Percentiles rank a stretch among this genome's conserved stretches.
Conservation (phyloP, 371 early-diverging fungal genomes). For the Syncephalis plumigaleata region DNA sequence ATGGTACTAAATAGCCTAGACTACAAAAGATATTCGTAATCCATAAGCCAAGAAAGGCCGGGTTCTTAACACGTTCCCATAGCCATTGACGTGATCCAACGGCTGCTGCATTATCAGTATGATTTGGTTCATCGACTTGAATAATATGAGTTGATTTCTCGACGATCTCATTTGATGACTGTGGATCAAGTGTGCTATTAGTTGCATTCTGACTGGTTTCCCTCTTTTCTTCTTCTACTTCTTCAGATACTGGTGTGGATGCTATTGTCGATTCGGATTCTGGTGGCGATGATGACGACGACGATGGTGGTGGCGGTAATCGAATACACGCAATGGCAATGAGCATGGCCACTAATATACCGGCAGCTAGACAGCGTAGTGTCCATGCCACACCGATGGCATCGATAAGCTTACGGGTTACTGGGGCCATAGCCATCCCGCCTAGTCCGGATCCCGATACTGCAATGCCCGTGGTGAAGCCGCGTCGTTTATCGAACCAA, state of each 20-base stretch:
- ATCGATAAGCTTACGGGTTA: conserved; percentile 11
- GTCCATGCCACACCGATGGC: conserved; percentile 11
- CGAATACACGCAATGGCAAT: neutral
- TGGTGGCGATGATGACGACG: too few species aligned
- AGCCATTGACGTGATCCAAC: neutral
- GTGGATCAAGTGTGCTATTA: too few species aligned
- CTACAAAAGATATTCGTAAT: conserved; percentile 8
- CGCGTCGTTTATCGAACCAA: conserved; percentile 35
- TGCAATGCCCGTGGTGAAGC: conserved; percentile 41
- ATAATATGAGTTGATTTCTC: neutral
- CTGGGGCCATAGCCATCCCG: conserved; percentile 21
- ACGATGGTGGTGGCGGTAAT: neutral
- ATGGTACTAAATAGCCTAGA: conserved; percentile 20
- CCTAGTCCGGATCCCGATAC: conserved; percentile 44
- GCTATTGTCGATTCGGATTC: too few species aligned
- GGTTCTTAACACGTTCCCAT: neutral
- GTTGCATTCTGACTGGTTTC: too few species aligned
- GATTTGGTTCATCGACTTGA: neutral
- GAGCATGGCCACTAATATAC: conserved; percentile 10
- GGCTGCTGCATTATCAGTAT: neutral
- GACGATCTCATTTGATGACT: too few species aligned
- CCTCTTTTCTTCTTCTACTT: too few species aligned
- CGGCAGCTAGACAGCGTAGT: conserved; percentile 10
- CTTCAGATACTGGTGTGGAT: too few species aligned
- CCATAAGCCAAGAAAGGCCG: neutral